These are phyloP conservation scores for Conticribra guillardii DNA, from an alignment of 108 stramenopile species.

Conservation along the genomic window DNA sequence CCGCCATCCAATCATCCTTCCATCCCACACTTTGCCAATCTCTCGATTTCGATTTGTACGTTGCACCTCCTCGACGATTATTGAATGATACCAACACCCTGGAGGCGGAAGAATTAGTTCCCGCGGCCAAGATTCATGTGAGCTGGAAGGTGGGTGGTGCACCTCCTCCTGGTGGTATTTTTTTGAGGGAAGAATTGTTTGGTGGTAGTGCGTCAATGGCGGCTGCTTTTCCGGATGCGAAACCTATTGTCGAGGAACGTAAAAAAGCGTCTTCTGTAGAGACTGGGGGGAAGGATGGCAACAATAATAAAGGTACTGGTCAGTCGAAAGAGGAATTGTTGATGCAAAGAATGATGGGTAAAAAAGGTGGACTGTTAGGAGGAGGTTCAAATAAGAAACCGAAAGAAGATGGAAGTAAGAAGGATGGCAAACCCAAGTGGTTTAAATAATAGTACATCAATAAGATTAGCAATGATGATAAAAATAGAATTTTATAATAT, in stretches of 20 bases:
- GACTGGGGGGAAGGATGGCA: slow-evolving; percentile 5
- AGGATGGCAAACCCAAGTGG: slow-evolving; percentile 47
- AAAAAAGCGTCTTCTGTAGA: slow-evolving; percentile 10
- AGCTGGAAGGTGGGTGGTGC: slow-evolving; percentile 59
- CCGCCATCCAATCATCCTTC: slow-evolving; percentile 39
- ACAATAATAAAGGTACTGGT: neutral
- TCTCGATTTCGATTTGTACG: slow-evolving; percentile 72
- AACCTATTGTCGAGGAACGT: slow-evolving; percentile 31
- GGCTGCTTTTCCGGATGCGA: slow-evolving; percentile 47
- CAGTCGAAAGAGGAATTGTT: slow-evolving; percentile 51
- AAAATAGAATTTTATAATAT: neutral
- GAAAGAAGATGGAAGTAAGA: slow-evolving; percentile 25
- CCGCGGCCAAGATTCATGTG: slow-evolving; percentile 81
- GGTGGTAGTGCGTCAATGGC: neutral
- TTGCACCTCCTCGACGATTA: slow-evolving; percentile 75
- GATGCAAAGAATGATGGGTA: slow-evolving; percentile 57
- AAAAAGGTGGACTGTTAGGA: slow-evolving; percentile 18
- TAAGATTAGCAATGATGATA: neutral
- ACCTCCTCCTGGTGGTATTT: slow-evolving; percentile 15
- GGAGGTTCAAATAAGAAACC: slow-evolving; percentile 11
- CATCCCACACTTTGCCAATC: slow-evolving; percentile 14
- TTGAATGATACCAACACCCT: slow-evolving; percentile 55
- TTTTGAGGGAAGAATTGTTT: slow-evolving; percentile 43
- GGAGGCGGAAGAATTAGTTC: slow-evolving; percentile 69
- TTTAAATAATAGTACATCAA: slow-evolving; percentile 8